Evolutionary conservation across 306 rosid species (phyloP).

Genomic region (Sesbania bispinosa): DNA sequence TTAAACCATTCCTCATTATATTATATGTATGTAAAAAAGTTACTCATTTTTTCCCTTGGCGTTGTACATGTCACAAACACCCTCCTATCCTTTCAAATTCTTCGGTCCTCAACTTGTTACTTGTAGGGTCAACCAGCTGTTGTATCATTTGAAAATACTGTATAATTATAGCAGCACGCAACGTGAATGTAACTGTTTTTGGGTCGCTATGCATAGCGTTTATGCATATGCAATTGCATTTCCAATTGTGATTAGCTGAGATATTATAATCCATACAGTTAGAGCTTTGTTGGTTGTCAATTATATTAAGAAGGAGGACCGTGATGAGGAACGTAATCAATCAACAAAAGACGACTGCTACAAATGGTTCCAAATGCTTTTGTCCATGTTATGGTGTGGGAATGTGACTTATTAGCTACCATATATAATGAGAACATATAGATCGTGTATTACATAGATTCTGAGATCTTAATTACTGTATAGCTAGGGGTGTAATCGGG

Average conservation of each 20-base stretch:
- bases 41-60: neutral
- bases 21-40: too few relatives aligned
- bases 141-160: neutral
- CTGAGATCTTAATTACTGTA: neutral
- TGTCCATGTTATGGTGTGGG: neutral
- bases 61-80: neutral
- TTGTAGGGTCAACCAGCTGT: neutral
- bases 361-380: slow-evolving; percentile 4
- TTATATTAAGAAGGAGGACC: neutral
- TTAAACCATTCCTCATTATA: too few relatives aligned
- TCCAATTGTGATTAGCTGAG: neutral
- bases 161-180: too few relatives aligned
- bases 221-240: neutral
- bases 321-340: neutral
- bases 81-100: neutral
- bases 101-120: neutral
- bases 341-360: slow-evolving; percentile 13
- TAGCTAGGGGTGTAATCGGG: too few relatives aligned
- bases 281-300: slow-evolving; percentile 16
- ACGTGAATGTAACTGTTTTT: neutral
- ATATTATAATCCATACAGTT: neutral
- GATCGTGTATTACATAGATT: neutral
- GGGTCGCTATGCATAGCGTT: neutral
- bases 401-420: slow-evolving; percentile 32
- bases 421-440: neutral